Evolutionary conservation across 148 eudicot genomes (phyloP), one percentile per base, ranked within the genome.

Genomic region (Vaccinium darrowii): DNA sequence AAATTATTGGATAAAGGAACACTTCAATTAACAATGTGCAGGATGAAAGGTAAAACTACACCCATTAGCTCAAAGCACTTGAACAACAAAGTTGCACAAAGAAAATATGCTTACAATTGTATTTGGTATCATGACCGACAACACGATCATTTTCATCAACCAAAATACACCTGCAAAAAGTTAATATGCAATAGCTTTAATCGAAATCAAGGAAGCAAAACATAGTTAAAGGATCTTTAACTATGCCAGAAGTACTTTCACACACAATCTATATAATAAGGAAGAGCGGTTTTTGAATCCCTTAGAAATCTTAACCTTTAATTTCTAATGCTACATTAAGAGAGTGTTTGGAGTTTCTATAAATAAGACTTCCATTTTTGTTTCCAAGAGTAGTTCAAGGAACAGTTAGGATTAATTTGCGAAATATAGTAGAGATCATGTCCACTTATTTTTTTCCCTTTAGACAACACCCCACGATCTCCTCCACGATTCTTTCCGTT

Each of bases 111-210:
- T 97, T 87, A 97, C 99, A 97, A 63, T 95, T 97, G 88, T 97
- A 97, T 85, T 97, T 97, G 92, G 91, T 88, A 81, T 95, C 99
- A 88, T 97, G 99, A 78, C 99, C 99, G 77, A 95, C 86, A 58
- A 97, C 96, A 49, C 83, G 86, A 79, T 97, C 99, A 84, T 89
- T 95, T 91, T 92, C 98, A 86, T 97, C 99, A 80, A 97, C 99
- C 92, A 97, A 88, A 85, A 97, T 97, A 81, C 98, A 97, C 81
- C 99, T 97, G 96, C 90, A 91, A 85, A 84, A 84, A 57, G 65
- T 39, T 53, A 14, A 77, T 21, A 63, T 39, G 1, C 8, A 69
- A 60, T 25, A 58, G 65, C 15, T 9, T 49, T 65, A 9, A 18
- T 78, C 15, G 36, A 30, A 72, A 71, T 25, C 62, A 69, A 36